A percentile compares a stretch with the other conserved stretches of the same genome.
Conservation (phyloP, 306 rosid species). For the Vigna unguiculata region DNA sequence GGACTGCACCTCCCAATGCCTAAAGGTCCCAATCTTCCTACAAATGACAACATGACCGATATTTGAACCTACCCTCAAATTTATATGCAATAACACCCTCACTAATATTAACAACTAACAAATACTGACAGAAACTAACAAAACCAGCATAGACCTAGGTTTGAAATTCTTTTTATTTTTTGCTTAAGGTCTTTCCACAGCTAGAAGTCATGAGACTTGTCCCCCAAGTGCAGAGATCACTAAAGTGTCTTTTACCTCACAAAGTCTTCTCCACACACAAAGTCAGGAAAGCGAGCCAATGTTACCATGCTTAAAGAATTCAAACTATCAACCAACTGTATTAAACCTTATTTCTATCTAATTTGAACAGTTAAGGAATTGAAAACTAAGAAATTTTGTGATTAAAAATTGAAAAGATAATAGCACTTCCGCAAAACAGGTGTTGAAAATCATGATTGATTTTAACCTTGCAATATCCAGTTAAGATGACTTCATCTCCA, state of each 20-base stretch:
- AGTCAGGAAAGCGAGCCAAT: no score
- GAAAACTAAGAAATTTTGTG: neutral
- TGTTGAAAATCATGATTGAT: constrained; percentile 18
- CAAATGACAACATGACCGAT: neutral
- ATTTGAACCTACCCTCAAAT: neutral
- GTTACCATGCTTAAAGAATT: no score
- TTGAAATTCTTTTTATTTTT: neutral
- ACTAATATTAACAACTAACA: neutral
- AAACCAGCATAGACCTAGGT: constrained; percentile 7
- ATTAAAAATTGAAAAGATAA: constrained; percentile 12
- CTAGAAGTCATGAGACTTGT: no score
- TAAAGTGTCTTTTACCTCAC: no score
- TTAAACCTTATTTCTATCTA: no score
- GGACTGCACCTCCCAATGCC: neutral
- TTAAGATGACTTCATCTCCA: constrained; percentile 89
- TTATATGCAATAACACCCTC: no score
- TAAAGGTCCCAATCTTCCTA: neutral
- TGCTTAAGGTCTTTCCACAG: no score
- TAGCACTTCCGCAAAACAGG: constrained; percentile 7
- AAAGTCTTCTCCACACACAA: no score
- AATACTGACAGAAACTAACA: neutral
- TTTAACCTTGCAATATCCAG: constrained; percentile 84
- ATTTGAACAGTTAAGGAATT: constrained; percentile 6
- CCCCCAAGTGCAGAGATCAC: no score
- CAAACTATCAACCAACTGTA: no score